Evolutionary conservation across 305 asterid genomes (phyloP).

Genomic region (Andrographis paniculata): DNA sequence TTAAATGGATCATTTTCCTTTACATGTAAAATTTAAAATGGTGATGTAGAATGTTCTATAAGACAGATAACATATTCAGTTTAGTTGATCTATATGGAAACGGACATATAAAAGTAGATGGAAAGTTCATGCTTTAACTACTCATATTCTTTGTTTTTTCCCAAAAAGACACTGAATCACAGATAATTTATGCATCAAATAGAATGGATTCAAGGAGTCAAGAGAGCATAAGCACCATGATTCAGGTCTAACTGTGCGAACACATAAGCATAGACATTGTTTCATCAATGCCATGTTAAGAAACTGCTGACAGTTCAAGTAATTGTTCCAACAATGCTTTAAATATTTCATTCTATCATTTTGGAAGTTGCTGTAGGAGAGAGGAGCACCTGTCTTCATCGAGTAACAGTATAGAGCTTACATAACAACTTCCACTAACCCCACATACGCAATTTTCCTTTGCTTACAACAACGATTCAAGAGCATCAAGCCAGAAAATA

Average conservation of each 20-base stretch:
- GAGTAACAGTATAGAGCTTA: background rate
- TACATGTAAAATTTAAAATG: too few relatives aligned
- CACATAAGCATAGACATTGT: too few relatives aligned
- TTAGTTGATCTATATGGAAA: conserved; percentile 4
- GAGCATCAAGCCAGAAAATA: conserved; percentile 17
- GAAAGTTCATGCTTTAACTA: conserved; percentile 2
- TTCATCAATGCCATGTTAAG: background rate
- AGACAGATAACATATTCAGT: background rate
- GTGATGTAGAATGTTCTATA: too few relatives aligned
- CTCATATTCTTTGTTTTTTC: background rate
- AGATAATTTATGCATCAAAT: background rate
- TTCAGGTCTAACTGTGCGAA: background rate
- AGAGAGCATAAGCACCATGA: conserved; percentile 1
- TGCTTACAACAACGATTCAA: conserved; percentile 8
- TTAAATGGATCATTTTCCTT: background rate
- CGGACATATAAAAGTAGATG: conserved; percentile 1
- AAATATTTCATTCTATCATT: too few relatives aligned
- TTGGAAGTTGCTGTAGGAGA: background rate
- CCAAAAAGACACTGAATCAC: conserved; percentile 4
- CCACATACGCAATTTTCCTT: conserved; percentile 5
- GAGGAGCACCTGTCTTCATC: background rate
- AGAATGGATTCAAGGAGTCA: conserved; percentile 2
- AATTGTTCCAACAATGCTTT: background rate
- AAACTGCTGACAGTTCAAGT: background rate
- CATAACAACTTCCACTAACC: conserved; percentile 5